Conservation (phyloP, 225 moss, liverwort and hornwort species). For the Pseudoscleropodium purum region DNA sequence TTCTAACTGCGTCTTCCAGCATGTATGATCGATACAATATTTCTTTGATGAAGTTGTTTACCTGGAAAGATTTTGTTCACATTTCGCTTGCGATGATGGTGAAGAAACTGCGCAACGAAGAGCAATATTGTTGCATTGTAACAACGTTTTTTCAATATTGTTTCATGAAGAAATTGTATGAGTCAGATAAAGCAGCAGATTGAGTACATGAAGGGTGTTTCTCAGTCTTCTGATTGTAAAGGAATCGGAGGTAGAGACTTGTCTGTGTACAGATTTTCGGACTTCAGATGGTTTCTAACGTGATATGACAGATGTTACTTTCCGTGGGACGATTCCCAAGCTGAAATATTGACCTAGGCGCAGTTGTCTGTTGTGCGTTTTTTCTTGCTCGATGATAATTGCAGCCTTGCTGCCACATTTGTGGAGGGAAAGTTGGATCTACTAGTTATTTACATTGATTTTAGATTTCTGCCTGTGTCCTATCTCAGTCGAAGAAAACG, state of each 20-base stretch:
- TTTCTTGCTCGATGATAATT: not conserved
- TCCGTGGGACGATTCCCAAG: not conserved
- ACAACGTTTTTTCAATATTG: not conserved
- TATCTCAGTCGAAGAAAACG: not conserved
- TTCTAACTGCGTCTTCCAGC: not conserved
- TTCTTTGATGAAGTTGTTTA: not conserved
- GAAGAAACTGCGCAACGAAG: not conserved
- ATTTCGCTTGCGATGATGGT: not conserved
- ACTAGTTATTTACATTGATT: not conserved
- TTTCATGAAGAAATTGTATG: not conserved
- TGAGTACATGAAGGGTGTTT: not conserved
- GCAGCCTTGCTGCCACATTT: not conserved
- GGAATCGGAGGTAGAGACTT: not conserved
- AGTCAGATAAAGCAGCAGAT: not conserved
- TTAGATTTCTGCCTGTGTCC: not conserved
- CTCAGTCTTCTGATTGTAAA: not conserved
- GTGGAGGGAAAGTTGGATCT: not conserved
- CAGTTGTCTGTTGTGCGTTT: not conserved
- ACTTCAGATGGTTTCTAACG: not conserved
- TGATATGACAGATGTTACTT: not conserved
- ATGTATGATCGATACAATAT: not conserved
- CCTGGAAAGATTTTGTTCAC: not conserved
- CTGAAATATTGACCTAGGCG: not conserved
- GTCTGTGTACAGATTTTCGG: not conserved
- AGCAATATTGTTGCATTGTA: not conserved